Evolutionary conservation across 768 basidiomycete genomes (phyloP), one percentile per base, ranked within the genome.

Genomic region (Amanita brunnescens): DNA sequence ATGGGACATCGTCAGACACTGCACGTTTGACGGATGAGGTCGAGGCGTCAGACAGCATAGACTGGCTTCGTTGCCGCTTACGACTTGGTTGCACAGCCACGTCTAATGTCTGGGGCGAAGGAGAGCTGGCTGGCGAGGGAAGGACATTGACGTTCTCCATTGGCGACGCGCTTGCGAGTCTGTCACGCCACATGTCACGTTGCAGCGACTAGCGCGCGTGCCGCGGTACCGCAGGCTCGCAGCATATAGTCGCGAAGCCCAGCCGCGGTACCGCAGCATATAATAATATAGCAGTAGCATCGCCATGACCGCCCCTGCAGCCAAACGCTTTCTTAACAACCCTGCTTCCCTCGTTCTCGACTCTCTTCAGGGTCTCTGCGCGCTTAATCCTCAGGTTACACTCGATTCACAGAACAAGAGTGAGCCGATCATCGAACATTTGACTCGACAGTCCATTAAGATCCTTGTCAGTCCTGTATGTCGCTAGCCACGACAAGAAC

Each of bases 301-400:
- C n/a, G n/a, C n/a, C 18, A 51, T 61, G 47, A 55, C 55, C 0
- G 52, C 54, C 52, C 51, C 49, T 35, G 34, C 54, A 72, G 70
- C 66, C 53, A 93, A 95, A 60, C 93, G 96, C 70, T 79, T 96
- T 55, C 56, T 88, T 54, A 92, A 93, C 66, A 62, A 74, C 3
- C 74, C 91, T 1, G 67, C 78, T 32, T 71, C 79, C 2, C 76
- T 94, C 35, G 91, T 92, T 20, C 63, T 83, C 47, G 87, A 94
- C 61, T 84, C 90, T 0, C 79, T 96, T 37, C 67, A 73, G 52
- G 92, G 91, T 3, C 69, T 92, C 20, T 80, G 78, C 58, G 74
- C 75, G 1, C 55, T 84, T 44, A 93, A 94, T 65, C 83, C 89
- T 0, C 71, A 79, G 39, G 65, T 95, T 52, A 70, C 77, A 30